Evolutionary conservation across 1,284 basidiomycete genomes (phyloP), one percentile per base, ranked within the genome.

Genomic region (Xanthoconium separans): DNA sequence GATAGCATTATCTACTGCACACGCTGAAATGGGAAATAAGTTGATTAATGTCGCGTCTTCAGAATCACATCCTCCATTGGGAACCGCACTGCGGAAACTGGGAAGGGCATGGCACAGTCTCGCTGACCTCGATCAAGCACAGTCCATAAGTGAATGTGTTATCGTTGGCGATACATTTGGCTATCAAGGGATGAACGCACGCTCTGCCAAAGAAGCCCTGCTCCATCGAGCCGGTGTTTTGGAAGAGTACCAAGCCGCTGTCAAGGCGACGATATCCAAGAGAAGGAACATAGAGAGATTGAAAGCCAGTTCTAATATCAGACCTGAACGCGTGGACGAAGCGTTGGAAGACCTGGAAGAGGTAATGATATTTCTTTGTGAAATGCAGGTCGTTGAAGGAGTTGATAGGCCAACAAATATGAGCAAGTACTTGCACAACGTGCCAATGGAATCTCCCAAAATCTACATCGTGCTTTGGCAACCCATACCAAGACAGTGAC

Each of bases 141-240:
- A 93, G 68, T 84, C 91, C 30, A 89, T 93, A 56, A 93, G 89
- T 61, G 95, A 96, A 78, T 93, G 91, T 61, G 91, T 98, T 40
- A 87, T 96, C 39, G 73, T 98, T 24, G 93, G 92, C 22, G 95
- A 98, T 69, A 89, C 93, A 0, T 75, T 98, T 50, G 92, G 92
- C 2, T 98, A 98, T 70, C 93, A 97, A 73, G 90, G 93, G 16
- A 79, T 94, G 73, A 97, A 97, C 64, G 93, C 95, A n/a, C 83
- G 89, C 44, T 91, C 94, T 12, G 95, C 93, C 3, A 96, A 95
- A 73, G 94, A 97, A 66, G 94, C 95, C 0, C 73, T 97, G 12
- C 79, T 84, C 53, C 91, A 94, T 75, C 85, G 95, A 9, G 91
- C 92, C 0, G 82, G 85, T 16, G 90, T 96, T 10, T 74, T 97